phyloP scores from a whole-genome alignment of 176 grass and related monocot genomes.

The maize (Zea mays) region Zm-B73-REFERENCE-NAM-5.0 NC_050098.1:198413501-198414000 shows the following conservation, averaged over 20 bases:
- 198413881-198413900: too few relatives aligned
- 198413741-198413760: not conserved
- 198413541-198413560: not conserved
- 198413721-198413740: not conserved
- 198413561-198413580: slow-evolving; percentile 20
- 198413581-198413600: not conserved
- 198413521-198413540: not conserved
- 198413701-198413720: slow-evolving; percentile 14
- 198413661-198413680: not conserved
- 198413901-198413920: too few relatives aligned
- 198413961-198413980: not conserved
- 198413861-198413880: too few relatives aligned
- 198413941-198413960: too few relatives aligned
- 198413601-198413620: not conserved
- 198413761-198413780: not conserved
- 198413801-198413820: not conserved
- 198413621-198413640: slow-evolving; percentile 22
- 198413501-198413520: slow-evolving; percentile 7
- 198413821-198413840: too few relatives aligned
- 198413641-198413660: not conserved
- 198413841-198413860: too few relatives aligned
- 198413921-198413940: too few relatives aligned
- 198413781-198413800: not conserved
- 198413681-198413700: not conserved
- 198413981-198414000: too few relatives aligned